Conservation (phyloP, 1,284 basidiomycete species). For the Exobasidium cylindrosporum region DNA sequence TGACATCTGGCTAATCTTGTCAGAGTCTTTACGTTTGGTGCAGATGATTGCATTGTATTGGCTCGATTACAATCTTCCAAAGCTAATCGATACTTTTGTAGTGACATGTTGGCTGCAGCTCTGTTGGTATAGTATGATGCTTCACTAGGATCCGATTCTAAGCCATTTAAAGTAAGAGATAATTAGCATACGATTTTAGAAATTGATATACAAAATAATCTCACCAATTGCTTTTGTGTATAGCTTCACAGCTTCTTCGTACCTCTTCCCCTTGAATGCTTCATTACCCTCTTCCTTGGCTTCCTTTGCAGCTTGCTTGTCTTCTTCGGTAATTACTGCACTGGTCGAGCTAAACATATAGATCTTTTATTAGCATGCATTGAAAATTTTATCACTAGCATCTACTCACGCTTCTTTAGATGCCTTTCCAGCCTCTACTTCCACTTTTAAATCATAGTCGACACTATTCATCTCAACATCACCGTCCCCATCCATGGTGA, state of each 20-base stretch:
- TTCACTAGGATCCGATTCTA: conserved; percentile 68
- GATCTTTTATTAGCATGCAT: too few relatives aligned
- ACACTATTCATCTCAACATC: background rate
- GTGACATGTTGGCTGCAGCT: conserved; percentile 77
- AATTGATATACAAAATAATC: background rate
- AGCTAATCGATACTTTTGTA: conserved; percentile 72
- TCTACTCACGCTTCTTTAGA: background rate
- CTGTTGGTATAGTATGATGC: conserved; percentile 78
- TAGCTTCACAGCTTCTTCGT: conserved; percentile 46
- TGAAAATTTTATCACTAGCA: background rate
- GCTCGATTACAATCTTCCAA: conserved; percentile 76
- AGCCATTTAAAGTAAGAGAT: too few relatives aligned
- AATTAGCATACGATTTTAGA: background rate
- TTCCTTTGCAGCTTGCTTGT: conserved; percentile 5
- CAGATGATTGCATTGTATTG: conserved; percentile 62
- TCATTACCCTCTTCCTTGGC: conserved; percentile 52
- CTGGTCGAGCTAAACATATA: background rate
- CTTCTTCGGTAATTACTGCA: conserved; percentile 5
- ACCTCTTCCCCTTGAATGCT: conserved; percentile 43
- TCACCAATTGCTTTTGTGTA: conserved; percentile 41
- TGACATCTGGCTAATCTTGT: conserved; percentile 44
- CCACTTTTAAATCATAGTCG: background rate
- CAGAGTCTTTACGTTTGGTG: conserved; percentile 39
- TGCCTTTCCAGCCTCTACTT: background rate
- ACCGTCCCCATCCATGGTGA: background rate